These are phyloP conservation scores for Cotoneaster glaucophyllus DNA, from an alignment of 306 rosid species.

Conservation along the genomic window DNA sequence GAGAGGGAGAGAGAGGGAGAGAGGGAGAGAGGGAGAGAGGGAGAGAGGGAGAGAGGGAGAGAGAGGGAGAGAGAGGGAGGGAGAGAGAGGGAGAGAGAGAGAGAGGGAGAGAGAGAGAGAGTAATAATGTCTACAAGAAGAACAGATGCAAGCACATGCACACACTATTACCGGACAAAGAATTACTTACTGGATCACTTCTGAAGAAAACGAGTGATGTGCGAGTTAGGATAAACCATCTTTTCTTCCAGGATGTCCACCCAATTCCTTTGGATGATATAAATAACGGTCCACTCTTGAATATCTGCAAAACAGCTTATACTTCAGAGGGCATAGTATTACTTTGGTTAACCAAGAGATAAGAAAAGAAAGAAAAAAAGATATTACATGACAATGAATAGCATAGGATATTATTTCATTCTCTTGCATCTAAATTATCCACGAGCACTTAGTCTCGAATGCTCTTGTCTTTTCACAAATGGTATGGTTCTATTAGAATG, in stretches of 20 bases:
- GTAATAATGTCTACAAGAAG: not conserved
- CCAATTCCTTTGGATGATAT: constrained; percentile 97
- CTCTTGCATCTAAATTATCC: not conserved
- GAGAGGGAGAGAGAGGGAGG: too few relatives aligned
- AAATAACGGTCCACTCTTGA: constrained; percentile 93
- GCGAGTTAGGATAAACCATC: constrained; percentile 93
- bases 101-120: not conserved
- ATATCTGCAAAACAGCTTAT: constrained; percentile 46
- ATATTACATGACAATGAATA: not conserved
- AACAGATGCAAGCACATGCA: not conserved
- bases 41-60: not conserved
- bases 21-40: not conserved
- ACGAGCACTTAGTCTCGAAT: not conserved
- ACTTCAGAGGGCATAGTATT: not conserved
- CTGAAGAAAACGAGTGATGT: constrained; percentile 93
- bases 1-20: not conserved
- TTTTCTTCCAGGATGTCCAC: constrained; percentile 99
- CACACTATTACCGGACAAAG: constrained; percentile 13
- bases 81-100: not conserved
- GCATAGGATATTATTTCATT: not conserved
- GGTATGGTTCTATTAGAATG: not conserved
- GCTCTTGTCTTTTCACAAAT: not conserved
- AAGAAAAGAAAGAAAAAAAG: too few relatives aligned
- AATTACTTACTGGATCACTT: constrained; percentile 93
- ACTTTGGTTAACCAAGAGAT: not conserved